Evolutionary conservation across 495 filamentous ascomycete genomes (phyloP).

Genomic region (Podospora tetraspora): DNA sequence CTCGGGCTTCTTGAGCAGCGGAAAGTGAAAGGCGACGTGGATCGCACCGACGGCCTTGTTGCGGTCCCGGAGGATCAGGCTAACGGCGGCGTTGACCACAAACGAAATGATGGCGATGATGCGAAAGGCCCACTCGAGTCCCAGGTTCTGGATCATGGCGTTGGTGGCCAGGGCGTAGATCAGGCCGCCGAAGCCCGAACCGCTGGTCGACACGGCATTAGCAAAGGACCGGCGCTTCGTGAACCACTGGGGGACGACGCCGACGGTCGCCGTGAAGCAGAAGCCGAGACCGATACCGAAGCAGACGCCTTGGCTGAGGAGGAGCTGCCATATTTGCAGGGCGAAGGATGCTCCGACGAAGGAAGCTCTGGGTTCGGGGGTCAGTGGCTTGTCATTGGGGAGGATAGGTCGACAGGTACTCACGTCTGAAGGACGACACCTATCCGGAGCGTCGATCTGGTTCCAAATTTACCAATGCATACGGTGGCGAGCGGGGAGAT

Average conservation of each 20-base stretch:
- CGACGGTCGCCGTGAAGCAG: constrained; percentile 64
- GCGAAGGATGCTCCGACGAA: constrained; percentile 65
- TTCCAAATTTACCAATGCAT: constrained; percentile 51
- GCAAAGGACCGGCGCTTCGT: constrained; percentile 61
- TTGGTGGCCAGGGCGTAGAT: constrained; percentile 53
- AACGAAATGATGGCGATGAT: constrained; percentile 59
- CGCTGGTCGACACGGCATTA: constrained; percentile 65
- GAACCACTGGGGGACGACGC: constrained; percentile 79
- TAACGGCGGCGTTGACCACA: constrained; percentile 53
- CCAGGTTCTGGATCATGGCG: constrained; percentile 55
- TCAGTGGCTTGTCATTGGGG: neutral
- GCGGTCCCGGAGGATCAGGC: constrained; percentile 58
- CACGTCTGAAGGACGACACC: constrained; percentile 56
- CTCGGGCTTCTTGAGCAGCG: constrained; percentile 54
- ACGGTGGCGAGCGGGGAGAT: constrained; percentile 61
- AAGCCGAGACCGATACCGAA: constrained; percentile 76
- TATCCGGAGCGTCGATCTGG: constrained; percentile 51
- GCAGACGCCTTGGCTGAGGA: constrained; percentile 69
- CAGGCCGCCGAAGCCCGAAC: constrained; percentile 71
- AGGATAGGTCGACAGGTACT: constrained; percentile 13
- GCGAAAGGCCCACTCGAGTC: constrained; percentile 61
- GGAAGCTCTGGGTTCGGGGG: constrained; percentile 35
- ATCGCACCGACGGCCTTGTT: constrained; percentile 62
- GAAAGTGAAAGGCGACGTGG: constrained; percentile 57
- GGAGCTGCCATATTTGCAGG: constrained; percentile 64